Evolutionary conservation across 352 stramenopile genomes (phyloP).

Genomic region (Aphanomyces stellatus): DNA sequence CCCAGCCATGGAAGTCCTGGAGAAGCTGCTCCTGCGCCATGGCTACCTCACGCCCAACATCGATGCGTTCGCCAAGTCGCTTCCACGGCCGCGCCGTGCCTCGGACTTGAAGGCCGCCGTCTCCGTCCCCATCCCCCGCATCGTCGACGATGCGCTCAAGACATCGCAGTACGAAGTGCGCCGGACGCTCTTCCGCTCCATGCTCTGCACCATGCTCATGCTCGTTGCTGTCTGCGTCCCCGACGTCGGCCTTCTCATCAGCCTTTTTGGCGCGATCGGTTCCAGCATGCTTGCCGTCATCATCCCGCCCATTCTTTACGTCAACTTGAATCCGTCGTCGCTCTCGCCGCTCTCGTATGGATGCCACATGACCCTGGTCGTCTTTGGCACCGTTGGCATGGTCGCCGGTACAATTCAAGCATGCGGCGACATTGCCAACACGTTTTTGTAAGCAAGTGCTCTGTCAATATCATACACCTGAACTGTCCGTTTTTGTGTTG

Average conservation of each 20-base stretch:
- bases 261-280: slow-evolving; percentile 64
- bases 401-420: slow-evolving; percentile 50
- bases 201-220: slow-evolving; percentile 70
- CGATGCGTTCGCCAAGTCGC: slow-evolving; percentile 17
- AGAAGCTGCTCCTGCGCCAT: slow-evolving; percentile 44
- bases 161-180: slow-evolving; percentile 70
- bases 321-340: slow-evolving; percentile 30
- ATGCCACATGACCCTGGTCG: slow-evolving; percentile 40
- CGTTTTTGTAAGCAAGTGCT: slow-evolving; percentile 17
- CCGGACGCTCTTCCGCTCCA: slow-evolving; percentile 69
- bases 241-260: slow-evolving; percentile 65
- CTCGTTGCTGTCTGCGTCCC: slow-evolving; percentile 61
- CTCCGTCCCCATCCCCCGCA: slow-evolving; percentile 21
- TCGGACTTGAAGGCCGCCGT: not conserved
- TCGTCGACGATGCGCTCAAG: slow-evolving; percentile 36
- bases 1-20: slow-evolving; percentile 59
- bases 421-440: slow-evolving; percentile 37
- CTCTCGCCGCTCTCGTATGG: slow-evolving; percentile 33
- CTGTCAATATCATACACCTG: no score
- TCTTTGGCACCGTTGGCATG: slow-evolving; percentile 56
- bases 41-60: slow-evolving; percentile 33
- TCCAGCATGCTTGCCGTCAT: slow-evolving; percentile 78
- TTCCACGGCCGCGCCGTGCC: not conserved
- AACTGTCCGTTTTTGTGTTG: no score
- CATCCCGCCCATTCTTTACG: slow-evolving; percentile 57